These are phyloP conservation scores for Aspergillus ruber DNA, from an alignment of 2,329 filamentous ascomycete genomes.

Conservation along the genomic window DNA sequence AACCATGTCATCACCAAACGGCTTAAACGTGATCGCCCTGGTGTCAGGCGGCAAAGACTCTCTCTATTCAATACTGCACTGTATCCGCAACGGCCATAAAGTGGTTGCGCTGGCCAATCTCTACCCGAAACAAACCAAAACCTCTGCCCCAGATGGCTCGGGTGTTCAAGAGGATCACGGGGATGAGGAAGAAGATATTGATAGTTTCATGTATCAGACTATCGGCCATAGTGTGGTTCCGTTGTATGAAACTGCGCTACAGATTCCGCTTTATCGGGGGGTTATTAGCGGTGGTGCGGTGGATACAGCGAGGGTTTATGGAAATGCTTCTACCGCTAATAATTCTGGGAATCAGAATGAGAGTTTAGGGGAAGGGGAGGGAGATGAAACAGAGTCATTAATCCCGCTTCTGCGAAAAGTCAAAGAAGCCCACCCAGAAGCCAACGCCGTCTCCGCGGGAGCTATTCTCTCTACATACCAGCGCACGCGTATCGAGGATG, in stretches of 20 bases:
- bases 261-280: constrained; percentile 75
- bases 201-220: constrained; percentile 99
- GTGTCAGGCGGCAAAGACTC: constrained; percentile 98
- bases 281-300: constrained; percentile 66
- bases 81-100: constrained; percentile 74
- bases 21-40: constrained; percentile 73
- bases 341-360: constrained; percentile 1
- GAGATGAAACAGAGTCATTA: constrained; percentile 86
- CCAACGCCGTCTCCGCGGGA: constrained; percentile 81
- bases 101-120: constrained; percentile 87
- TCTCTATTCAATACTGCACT: constrained; percentile 88
- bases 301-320: constrained; percentile 67
- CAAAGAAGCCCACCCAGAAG: constrained; percentile 63
- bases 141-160: constrained; percentile 5
- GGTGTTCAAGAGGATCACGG: constrained; percentile 8
- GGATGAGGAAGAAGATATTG: constrained; percentile 57
- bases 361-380: constrained; percentile 12
- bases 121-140: constrained; percentile 48
- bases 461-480: constrained; percentile 95
- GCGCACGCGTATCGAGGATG: constrained; percentile 87
- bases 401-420: constrained; percentile 66
- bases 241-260: constrained; percentile 72
- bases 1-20: constrained; percentile 20
- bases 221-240: constrained; percentile 84
- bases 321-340: constrained; percentile 9